These are phyloP conservation scores for Trichoderma orchidacearum DNA, from an alignment of 495 filamentous ascomycete genomes.

Conservation along the genomic window DNA sequence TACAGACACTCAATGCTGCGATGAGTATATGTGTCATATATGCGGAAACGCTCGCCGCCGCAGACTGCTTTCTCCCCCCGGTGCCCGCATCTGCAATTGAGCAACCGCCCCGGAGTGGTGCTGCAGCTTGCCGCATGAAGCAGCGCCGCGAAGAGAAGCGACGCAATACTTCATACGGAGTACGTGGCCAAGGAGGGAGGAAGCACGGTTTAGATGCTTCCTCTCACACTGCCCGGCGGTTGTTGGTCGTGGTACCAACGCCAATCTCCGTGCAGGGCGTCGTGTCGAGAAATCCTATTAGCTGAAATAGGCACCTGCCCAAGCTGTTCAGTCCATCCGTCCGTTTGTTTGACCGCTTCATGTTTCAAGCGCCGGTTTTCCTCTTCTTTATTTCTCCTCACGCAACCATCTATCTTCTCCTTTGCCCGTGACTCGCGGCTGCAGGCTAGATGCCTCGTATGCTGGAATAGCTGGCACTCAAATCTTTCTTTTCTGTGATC, in stretches of 20 bases:
- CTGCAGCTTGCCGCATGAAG: background rate
- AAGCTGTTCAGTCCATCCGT: background rate
- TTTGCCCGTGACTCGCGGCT: too few species aligned
- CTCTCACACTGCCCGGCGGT: background rate
- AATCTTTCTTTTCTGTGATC: background rate
- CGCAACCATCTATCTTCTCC: too few species aligned
- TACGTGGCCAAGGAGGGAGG: background rate
- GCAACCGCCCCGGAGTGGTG: too few species aligned
- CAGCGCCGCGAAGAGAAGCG: background rate
- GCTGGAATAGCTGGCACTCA: background rate
- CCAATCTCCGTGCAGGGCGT: too few species aligned
- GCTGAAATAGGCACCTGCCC: too few species aligned
- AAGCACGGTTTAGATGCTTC: background rate
- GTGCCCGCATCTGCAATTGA: background rate
- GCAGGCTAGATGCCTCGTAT: too few species aligned
- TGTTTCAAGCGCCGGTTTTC: background rate
- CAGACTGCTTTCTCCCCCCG: background rate
- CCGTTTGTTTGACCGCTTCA: background rate
- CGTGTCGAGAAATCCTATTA: too few species aligned
- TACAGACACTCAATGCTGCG: background rate
- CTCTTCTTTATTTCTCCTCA: background rate
- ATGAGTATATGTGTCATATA: background rate
- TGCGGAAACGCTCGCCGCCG: background rate
- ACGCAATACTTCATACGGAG: background rate
- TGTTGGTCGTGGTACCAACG: background rate